Conservation (phyloP, 345 rosid genomes). For the Acer campestre region DNA sequence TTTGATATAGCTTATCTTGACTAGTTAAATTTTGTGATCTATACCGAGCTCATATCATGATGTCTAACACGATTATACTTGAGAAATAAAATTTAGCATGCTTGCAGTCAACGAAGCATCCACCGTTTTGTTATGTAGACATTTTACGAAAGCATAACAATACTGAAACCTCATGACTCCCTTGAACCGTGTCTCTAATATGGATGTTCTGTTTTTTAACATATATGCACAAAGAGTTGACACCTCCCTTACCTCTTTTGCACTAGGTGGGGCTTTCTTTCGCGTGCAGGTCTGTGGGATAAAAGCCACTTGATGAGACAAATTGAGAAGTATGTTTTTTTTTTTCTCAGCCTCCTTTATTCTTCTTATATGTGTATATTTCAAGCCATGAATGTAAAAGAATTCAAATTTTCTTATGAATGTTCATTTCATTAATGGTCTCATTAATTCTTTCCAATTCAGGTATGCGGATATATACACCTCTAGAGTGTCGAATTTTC, state of each 20-base stretch:
- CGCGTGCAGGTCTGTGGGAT: conserved; percentile 95
- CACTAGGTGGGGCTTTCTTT: conserved; percentile 91
- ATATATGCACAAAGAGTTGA: conserved; percentile 12
- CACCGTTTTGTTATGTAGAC: not conserved
- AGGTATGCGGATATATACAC: conserved; percentile 97
- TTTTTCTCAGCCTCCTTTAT: conserved; percentile 5
- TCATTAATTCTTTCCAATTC: conserved; percentile 20
- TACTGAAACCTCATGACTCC: not conserved
- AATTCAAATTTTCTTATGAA: not conserved
- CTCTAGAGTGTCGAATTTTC: conserved; percentile 90
- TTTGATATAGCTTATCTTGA: not conserved
- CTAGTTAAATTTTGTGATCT: not conserved
- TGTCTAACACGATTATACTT: not conserved
- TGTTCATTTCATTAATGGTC: not conserved
- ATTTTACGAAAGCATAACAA: not conserved
- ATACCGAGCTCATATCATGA: not conserved
- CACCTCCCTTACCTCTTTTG: conserved; percentile 4
- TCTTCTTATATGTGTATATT: not conserved
- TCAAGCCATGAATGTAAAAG: too few species aligned
- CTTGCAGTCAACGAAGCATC: not conserved
- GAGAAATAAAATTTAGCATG: not conserved
- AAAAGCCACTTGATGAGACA: conserved; percentile 98
- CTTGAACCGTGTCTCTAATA: not conserved
- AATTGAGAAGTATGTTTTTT: conserved; percentile 70
- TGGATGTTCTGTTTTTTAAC: not conserved